Evolutionary conservation across 192 early-diverging fungal species (phyloP).

Genomic region (Podila horticola): DNA sequence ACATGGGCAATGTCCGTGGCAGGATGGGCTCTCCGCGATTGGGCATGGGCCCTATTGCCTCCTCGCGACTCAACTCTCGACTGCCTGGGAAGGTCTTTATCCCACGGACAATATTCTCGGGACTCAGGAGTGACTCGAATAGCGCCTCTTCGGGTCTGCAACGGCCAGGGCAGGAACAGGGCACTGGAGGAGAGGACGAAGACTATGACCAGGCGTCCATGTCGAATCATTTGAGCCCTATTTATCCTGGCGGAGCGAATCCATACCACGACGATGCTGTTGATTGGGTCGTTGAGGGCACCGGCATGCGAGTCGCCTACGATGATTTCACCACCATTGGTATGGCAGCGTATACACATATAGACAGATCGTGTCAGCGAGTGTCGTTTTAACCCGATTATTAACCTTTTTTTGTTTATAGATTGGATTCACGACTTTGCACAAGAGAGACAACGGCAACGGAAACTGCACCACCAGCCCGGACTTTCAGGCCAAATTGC

Average conservation of each 20-base stretch:
- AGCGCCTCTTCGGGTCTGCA: not conserved
- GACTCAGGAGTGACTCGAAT: not conserved
- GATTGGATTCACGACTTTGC: conserved; percentile 94
- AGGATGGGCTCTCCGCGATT: conserved; percentile 25
- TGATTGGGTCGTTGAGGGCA: conserved; percentile 57
- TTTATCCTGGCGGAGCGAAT: conserved; percentile 41
- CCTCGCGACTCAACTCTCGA: conserved; percentile 10
- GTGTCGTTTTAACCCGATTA: not conserved
- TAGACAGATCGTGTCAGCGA: not conserved
- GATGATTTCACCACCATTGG: conserved; percentile 75
- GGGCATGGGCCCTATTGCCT: conserved; percentile 36
- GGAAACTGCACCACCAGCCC: conserved; percentile 61
- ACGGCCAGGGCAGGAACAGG: not conserved
- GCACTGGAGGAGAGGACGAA: not conserved
- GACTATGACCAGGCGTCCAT: not conserved
- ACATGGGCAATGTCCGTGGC: not conserved
- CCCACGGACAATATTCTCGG: conserved; percentile 10
- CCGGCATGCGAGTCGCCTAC: conserved; percentile 57
- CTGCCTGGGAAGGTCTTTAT: conserved; percentile 28
- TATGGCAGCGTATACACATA: not conserved
- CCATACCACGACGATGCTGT: conserved; percentile 51
- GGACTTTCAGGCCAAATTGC: conserved; percentile 70
- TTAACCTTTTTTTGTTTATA: conserved; percentile 12
- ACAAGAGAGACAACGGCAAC: conserved; percentile 79
- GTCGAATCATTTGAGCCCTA: conserved; percentile 20